Conservation (phyloP, 1,284 basidiomycete species). For the Lentinus polychrous region DNA sequence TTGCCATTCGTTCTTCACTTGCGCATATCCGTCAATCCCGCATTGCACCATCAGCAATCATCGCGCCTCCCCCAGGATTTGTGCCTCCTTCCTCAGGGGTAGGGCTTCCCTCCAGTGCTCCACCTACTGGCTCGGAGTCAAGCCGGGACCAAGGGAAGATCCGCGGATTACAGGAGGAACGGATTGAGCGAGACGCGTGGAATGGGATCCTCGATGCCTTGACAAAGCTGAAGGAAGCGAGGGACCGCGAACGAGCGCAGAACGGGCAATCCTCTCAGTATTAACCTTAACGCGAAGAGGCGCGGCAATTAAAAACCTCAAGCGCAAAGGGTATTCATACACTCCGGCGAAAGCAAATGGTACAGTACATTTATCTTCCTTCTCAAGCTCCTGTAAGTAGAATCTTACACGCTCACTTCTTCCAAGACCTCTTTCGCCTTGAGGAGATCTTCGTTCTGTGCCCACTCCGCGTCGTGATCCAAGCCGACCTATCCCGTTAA, state of each 20-base stretch:
- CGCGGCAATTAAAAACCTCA: neutral
- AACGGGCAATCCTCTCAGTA: neutral
- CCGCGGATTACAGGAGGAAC: conserved; percentile 69
- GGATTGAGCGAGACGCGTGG: conserved; percentile 72
- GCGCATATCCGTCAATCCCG: conserved; percentile 77
- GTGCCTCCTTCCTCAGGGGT: conserved; percentile 71
- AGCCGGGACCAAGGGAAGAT: neutral
- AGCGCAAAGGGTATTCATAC: neutral
- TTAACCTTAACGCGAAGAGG: neutral
- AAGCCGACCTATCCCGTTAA: conserved; percentile 33
- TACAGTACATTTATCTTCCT: conserved; percentile 14
- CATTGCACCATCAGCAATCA: conserved; percentile 75
- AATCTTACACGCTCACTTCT: conserved; percentile 26
- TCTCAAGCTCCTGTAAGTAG: neutral
- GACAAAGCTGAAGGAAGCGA: conserved; percentile 46
- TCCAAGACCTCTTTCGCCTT: conserved; percentile 56
- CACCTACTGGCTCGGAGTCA: conserved; percentile 14
- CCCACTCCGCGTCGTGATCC: conserved; percentile 42
- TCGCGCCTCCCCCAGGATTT: conserved; percentile 64
- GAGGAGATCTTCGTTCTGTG: conserved; percentile 44
- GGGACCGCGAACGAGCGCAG: conserved; percentile 14
- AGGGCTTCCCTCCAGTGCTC: conserved; percentile 47
- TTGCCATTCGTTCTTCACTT: conserved; percentile 65
- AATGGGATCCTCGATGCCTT: conserved; percentile 62
- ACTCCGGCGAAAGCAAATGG: neutral